phyloP scores from a whole-genome alignment of 331 rosid species.

The Ulmus americana region DNA sequence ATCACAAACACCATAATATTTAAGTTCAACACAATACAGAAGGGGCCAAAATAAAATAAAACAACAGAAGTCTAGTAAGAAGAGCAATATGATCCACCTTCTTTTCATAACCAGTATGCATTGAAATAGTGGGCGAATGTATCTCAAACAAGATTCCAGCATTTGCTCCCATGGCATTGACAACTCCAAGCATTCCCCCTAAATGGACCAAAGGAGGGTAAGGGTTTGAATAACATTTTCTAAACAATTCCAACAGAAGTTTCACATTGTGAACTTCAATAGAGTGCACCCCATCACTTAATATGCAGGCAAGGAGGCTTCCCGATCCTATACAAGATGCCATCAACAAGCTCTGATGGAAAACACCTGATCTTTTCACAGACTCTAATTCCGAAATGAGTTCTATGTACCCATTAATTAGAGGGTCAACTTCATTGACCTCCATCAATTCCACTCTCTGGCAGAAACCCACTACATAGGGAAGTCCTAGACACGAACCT shows the following conservation, averaged over 20 bases:
- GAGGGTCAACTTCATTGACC: constrained; percentile 50
- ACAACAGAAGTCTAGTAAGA: constrained; percentile 5
- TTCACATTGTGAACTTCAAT: constrained; percentile 52
- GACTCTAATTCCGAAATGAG: constrained; percentile 61
- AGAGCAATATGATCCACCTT: constrained; percentile 43
- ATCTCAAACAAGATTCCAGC: constrained; percentile 51
- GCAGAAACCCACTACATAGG: constrained; percentile 63
- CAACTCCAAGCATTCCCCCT: constrained; percentile 90
- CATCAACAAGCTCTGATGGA: constrained; percentile 69
- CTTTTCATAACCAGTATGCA: constrained; percentile 34
- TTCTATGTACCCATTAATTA: constrained; percentile 53
- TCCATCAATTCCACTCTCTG: constrained; percentile 72
- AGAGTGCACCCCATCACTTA: constrained; percentile 65
- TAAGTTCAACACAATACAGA: constrained; percentile 10
- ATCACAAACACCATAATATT: constrained; percentile 24
- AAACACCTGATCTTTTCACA: constrained; percentile 48
- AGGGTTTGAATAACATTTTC: constrained; percentile 68
- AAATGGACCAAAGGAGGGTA: constrained; percentile 65
- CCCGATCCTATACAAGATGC: constrained; percentile 95
- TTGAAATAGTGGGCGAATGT: constrained; percentile 37
- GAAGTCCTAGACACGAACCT: constrained; percentile 89
- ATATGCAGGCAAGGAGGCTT: constrained; percentile 51
- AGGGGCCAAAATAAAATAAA: neutral
- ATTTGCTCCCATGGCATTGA: constrained; percentile 74
- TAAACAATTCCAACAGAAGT: constrained; percentile 58